These are phyloP conservation scores for Claviceps sp. DNA, from an alignment of 2,329 filamentous ascomycete genomes.

Conservation along the genomic window DNA sequence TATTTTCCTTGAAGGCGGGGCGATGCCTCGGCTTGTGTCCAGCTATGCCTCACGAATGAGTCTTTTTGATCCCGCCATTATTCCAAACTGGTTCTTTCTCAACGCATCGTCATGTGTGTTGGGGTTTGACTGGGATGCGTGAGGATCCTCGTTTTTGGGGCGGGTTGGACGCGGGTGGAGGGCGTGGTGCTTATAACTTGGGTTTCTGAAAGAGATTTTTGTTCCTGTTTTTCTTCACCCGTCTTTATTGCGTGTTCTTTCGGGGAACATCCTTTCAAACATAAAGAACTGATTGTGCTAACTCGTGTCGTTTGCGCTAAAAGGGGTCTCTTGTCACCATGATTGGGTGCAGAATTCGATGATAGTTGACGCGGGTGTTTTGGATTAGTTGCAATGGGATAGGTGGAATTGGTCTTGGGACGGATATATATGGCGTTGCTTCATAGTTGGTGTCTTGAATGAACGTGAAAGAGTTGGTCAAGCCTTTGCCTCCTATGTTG, in stretches of 20 bases:
- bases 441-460: neutral
- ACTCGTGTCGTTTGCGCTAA: neutral
- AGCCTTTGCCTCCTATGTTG: neutral
- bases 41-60: neutral
- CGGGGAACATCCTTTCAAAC: neutral
- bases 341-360: too few species aligned
- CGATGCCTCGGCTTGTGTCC: slow-evolving; percentile 9
- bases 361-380: neutral
- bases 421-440: neutral
- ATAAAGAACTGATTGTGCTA: neutral
- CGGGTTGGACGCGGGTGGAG: slow-evolving; percentile 21
- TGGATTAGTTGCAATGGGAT: neutral
- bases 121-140: slow-evolving; percentile 1
- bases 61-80: slow-evolving; percentile 9
- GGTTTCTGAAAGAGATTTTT: slow-evolving; percentile 29
- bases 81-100: slow-evolving; percentile 7
- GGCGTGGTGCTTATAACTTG: slow-evolving; percentile 32
- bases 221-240: neutral
- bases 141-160: slow-evolving; percentile 11
- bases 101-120: slow-evolving; percentile 23
- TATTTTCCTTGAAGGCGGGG: slow-evolving; percentile 1
- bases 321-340: neutral
- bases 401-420: neutral
- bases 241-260: neutral
- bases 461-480: too few species aligned